Percentiles rank a stretch among this genome's conserved stretches.
Evolutionary conservation across 176 grass and related monocot genomes (phyloP).

Genomic region (Miscanthus lutarioriparius): DNA sequence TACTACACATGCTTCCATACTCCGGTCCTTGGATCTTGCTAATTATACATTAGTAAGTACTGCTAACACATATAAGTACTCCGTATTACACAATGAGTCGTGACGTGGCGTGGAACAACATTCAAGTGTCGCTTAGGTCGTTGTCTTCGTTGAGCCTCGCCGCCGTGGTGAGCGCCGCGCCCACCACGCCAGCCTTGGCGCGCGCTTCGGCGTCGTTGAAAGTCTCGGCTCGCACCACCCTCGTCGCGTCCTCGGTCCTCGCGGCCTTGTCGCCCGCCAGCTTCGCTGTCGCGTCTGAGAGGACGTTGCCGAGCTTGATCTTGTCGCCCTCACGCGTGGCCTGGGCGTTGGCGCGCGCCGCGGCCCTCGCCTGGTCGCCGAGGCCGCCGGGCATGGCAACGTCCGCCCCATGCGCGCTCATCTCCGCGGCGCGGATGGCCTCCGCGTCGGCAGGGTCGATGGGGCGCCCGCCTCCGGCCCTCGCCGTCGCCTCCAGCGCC

Average conservation of each 20-base stretch:
- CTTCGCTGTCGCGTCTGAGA: conserved; percentile 59
- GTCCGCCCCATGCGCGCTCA: conserved; percentile 27
- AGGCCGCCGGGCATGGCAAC: conserved; percentile 42
- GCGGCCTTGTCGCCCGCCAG: conserved; percentile 49
- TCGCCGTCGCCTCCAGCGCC: conserved; percentile 51
- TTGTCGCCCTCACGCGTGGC: conserved; percentile 50
- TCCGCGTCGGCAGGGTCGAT: conserved; percentile 58
- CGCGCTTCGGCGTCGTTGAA: conserved; percentile 40
- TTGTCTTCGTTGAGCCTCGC: conserved; percentile 62
- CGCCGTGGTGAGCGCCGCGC: conserved; percentile 46
- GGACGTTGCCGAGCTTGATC: conserved; percentile 58
- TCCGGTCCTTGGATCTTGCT: no score
- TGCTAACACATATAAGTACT: no score
- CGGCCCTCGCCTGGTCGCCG: conserved; percentile 45
- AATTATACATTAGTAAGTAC: no score
- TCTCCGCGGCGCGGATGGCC: conserved; percentile 69
- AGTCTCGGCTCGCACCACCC: conserved; percentile 52
- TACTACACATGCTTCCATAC: no score
- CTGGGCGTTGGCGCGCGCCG: conserved; percentile 45
- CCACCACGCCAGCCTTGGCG: conserved; percentile 45
- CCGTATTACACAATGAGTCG: no score
- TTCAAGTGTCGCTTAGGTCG: not conserved
- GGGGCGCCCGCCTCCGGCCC: conserved; percentile 40
- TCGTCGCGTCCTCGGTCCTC: conserved; percentile 45
- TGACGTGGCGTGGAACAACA: not conserved